Conservation (phyloP, 345 rosid species). For the Barbarea vulgaris region DNA sequence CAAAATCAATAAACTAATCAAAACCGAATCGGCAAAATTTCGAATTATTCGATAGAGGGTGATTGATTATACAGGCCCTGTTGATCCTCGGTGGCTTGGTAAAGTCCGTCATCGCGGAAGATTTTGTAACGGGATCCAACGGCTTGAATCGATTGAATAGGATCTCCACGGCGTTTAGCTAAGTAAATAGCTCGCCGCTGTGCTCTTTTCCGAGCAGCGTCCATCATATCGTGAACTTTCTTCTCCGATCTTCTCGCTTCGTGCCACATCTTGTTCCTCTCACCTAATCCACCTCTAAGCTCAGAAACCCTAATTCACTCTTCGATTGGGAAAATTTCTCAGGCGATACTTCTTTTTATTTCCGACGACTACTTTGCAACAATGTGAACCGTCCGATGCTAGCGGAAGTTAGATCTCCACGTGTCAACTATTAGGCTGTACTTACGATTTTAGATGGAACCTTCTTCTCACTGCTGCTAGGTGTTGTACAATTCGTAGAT, state of each 20-base stretch:
- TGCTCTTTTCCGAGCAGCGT: slow-evolving; percentile 97
- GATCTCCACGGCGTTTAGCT: slow-evolving; percentile 96
- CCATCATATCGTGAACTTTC: slow-evolving; percentile 99
- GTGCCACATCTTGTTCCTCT: slow-evolving; percentile 80
- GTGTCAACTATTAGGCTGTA: background rate
- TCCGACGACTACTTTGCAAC: slow-evolving; percentile 11
- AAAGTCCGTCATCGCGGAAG: slow-evolving; percentile 86
- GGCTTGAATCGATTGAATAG: slow-evolving; percentile 87
- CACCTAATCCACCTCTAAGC: background rate
- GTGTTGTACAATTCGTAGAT: too few species aligned
- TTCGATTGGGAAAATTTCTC: slow-evolving; percentile 8
- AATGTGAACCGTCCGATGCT: slow-evolving; percentile 32
- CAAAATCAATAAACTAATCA: background rate
- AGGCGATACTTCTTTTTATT: slow-evolving; percentile 14
- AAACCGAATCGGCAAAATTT: background rate
- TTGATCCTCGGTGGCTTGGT: slow-evolving; percentile 84
- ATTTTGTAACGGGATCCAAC: slow-evolving; percentile 67
- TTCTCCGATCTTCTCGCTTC: slow-evolving; percentile 98
- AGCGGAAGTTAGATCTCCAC: background rate
- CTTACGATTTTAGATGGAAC: background rate
- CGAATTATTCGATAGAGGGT: background rate
- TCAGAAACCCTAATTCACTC: slow-evolving; percentile 32
- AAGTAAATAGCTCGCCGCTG: slow-evolving; percentile 84
- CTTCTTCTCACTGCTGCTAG: too few species aligned
- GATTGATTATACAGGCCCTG: slow-evolving; percentile 87